A percentile compares a stretch with the other conserved stretches of the same genome.
phyloP scores from a whole-genome alignment of 768 basidiomycete genomes.

The Fistulinella prunicolor region DNA sequence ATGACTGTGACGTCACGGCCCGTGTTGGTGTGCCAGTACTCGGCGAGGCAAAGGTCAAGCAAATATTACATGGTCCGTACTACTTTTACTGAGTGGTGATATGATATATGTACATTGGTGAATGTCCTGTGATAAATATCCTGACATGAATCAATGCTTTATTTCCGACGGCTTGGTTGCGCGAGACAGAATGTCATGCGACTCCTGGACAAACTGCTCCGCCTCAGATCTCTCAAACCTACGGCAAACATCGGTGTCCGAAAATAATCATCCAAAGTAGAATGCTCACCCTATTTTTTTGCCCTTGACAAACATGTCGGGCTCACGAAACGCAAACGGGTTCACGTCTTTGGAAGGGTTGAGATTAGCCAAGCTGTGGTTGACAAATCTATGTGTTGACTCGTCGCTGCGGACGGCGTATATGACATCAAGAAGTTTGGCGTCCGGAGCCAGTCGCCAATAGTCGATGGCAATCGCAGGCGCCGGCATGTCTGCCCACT shows the following conservation, averaged over 20 bases:
- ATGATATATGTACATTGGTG: conserved; percentile 3
- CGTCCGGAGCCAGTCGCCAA: conserved; percentile 74
- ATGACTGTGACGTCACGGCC: conserved; percentile 27
- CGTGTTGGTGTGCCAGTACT: not conserved
- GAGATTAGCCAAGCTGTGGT: conserved; percentile 92
- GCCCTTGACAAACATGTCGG: conserved; percentile 83
- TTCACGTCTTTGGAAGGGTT: conserved; percentile 76
- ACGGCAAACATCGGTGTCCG: conserved; percentile 18
- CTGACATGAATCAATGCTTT: conserved; percentile 20
- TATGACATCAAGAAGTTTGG: conserved; percentile 83
- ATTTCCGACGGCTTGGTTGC: conserved; percentile 21
- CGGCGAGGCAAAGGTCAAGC: not conserved
- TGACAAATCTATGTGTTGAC: conserved; percentile 90
- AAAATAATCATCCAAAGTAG: not conserved
- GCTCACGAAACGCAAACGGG: conserved; percentile 86
- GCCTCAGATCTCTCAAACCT: conserved; percentile 72
- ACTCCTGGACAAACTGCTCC: conserved; percentile 60
- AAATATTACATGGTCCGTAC: conserved; percentile 1
- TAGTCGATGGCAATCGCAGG: conserved; percentile 94
- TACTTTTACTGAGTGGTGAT: conserved; percentile 19
- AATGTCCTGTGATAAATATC: not conserved
- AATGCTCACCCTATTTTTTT: conserved; percentile 61
- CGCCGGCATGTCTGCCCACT: conserved; percentile 74
- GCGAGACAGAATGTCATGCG: conserved; percentile 51
- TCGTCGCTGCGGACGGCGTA: conserved; percentile 94